Evolutionary conservation across 2,329 filamentous ascomycete species (phyloP).

Genomic region (Neofusicoccum umdonicola): DNA sequence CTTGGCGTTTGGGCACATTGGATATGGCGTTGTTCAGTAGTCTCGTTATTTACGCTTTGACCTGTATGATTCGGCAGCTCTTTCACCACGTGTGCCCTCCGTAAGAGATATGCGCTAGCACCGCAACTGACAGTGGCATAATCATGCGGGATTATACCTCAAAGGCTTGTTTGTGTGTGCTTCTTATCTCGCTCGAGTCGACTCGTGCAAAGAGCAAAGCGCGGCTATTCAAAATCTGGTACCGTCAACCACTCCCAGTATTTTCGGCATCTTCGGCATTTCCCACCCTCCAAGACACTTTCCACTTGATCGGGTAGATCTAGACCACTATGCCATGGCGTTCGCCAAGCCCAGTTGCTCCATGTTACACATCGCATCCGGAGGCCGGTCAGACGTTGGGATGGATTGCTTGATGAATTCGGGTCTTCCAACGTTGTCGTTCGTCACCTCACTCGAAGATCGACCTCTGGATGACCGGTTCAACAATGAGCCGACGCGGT

Average conservation of each 20-base stretch:
- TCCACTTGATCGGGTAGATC: background rate
- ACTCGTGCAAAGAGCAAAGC: background rate
- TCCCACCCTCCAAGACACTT: background rate
- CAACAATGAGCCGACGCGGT: no score
- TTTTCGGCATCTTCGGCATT: background rate
- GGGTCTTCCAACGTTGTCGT: no score
- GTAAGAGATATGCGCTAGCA: background rate
- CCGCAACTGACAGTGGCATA: no score
- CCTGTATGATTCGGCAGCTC: background rate
- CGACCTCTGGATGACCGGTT: no score
- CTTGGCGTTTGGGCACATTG: background rate
- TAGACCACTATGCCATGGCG: background rate
- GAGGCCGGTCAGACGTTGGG: background rate
- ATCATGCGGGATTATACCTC: background rate
- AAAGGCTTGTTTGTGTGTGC: background rate
- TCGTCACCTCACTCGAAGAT: no score
- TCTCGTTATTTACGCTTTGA: background rate
- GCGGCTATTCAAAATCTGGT: background rate
- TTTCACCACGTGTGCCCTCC: background rate
- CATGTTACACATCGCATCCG: background rate
- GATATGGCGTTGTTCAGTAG: background rate
- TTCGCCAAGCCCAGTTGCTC: background rate
- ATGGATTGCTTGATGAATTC: background rate
- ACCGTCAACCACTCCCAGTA: background rate
- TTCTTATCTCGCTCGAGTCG: background rate